Conservation (phyloP, 2,329 filamentous ascomycete species). For the Sordariomycetes sp. region DNA sequence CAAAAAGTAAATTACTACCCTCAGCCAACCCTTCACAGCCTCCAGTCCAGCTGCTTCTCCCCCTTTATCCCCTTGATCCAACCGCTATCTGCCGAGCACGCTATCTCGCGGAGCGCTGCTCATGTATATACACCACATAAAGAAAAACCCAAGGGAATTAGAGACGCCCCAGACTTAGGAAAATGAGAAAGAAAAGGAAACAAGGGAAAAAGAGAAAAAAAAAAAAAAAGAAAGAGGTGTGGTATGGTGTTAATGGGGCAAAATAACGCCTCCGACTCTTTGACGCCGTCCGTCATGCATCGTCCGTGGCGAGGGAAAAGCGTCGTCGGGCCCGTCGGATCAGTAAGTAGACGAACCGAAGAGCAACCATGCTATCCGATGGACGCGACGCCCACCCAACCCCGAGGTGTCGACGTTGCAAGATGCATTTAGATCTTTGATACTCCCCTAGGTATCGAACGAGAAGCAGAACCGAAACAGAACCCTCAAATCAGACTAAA, state of each 20-base stretch:
- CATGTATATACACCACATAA: constrained; percentile 1
- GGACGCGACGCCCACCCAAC: background rate
- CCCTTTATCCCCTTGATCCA: background rate
- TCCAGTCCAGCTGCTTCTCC: background rate
- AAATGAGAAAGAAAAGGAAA: background rate
- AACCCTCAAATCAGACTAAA: background rate
- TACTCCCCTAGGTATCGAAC: background rate
- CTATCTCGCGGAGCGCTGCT: background rate
- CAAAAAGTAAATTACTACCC: background rate
- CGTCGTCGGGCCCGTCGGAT: background rate
- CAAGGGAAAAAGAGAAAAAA: background rate
- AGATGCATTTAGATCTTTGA: background rate
- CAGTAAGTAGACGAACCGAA: background rate
- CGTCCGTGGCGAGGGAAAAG: background rate
- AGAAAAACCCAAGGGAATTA: background rate
- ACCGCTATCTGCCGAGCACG: background rate
- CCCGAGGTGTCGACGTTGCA: background rate
- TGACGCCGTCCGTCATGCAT: constrained; percentile 6
- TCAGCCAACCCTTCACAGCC: background rate
- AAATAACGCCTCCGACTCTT: constrained; percentile 3
- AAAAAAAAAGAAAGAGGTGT: background rate
- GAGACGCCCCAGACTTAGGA: background rate
- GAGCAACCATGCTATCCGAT: background rate
- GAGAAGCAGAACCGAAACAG: background rate
- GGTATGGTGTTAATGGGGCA: background rate